A percentile compares a stretch with the other conserved stretches of the same genome.
These are phyloP conservation scores for Seiridium cupressi DNA, from an alignment of 2,329 filamentous ascomycete species.

Conservation along the genomic window DNA sequence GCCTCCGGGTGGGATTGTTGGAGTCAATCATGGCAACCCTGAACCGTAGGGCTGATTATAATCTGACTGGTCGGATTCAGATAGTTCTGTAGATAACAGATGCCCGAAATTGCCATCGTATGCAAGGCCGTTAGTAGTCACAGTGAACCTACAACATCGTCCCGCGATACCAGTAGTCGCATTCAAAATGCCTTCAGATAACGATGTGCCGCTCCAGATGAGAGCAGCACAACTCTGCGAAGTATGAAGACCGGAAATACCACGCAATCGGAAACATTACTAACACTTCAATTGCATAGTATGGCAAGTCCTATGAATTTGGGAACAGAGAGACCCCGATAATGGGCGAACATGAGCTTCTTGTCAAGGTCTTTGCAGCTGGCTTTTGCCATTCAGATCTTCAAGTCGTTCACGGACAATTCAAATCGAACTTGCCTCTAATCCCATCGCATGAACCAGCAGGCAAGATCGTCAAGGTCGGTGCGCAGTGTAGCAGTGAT, in stretches of 20 bases:
- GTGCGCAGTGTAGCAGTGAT: constrained; percentile 14
- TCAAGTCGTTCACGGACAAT: constrained; percentile 32
- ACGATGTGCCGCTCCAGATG: background rate
- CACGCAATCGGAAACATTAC: background rate
- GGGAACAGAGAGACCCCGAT: constrained; percentile 16
- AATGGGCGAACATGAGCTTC: constrained; percentile 24
- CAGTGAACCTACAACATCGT: background rate
- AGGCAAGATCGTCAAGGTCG: constrained; percentile 27
- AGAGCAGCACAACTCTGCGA: constrained; percentile 3
- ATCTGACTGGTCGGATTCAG: no score
- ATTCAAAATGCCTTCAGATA: background rate
- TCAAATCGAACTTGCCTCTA: constrained; percentile 23
- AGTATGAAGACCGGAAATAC: background rate
- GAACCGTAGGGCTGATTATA: no score
- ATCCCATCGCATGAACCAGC: constrained; percentile 35
- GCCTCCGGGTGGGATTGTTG: no score
- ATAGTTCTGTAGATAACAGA: no score
- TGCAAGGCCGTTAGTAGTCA: no score
- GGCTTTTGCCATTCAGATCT: constrained; percentile 36
- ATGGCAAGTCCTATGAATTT: constrained; percentile 26
- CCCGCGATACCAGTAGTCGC: background rate
- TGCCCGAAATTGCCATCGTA: no score
- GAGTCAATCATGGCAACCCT: no score
- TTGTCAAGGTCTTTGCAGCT: constrained; percentile 30
- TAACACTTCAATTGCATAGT: constrained; percentile 16